Evolutionary conservation across 441 rosid genomes (phyloP), one percentile per base, ranked within the genome.

Genomic region (Macaranga tanarius): DNA sequence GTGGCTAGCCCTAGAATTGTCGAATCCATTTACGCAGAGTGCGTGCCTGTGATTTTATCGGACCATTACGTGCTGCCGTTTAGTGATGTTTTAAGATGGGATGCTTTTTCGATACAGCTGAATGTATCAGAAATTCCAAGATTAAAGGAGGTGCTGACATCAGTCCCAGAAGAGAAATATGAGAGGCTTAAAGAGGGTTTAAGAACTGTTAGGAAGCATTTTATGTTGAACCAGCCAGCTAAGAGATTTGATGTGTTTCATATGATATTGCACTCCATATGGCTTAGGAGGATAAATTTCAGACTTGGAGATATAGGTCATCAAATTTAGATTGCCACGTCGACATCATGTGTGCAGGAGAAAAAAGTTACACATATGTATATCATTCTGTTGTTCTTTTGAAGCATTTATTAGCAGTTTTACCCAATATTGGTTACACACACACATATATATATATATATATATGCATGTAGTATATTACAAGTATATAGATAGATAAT

Each of bases 1-100:
- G 99, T 95, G 31, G 98, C 99, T 38, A 95, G 99, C 76, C 99
- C 99, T 17, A 82, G 98, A 75, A 79, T 91, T 25, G 94, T 83
- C 2, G 99, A 95, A 84, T 85, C 99, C 63, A 90, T 92, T 7
- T 91, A 87, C 67, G 77, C 97, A 0, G 96, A 88, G 61, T 95
- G 99, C 28, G 86, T 95, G 31, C 99, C 99, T 7, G 98, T 95
- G 15, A 87, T 95, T 44, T 75, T 95, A 65, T 95, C 99, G 0
- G 80, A 85, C 25, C 66, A 82, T 78, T 92, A 88, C n/a, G 91
- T 88, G 22, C 82, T 92, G 62, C 98, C 99, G 0, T 91, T 95
- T 61, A 88, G 92, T 58, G 97, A 95, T 71, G 93, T 95, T 56
- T 79, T 95, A 75, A 81, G 83, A 50, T 92, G 99, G 99, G 93